phyloP scores from a whole-genome alignment of 306 rosid genomes.

The Vachellia collinsii region DNA sequence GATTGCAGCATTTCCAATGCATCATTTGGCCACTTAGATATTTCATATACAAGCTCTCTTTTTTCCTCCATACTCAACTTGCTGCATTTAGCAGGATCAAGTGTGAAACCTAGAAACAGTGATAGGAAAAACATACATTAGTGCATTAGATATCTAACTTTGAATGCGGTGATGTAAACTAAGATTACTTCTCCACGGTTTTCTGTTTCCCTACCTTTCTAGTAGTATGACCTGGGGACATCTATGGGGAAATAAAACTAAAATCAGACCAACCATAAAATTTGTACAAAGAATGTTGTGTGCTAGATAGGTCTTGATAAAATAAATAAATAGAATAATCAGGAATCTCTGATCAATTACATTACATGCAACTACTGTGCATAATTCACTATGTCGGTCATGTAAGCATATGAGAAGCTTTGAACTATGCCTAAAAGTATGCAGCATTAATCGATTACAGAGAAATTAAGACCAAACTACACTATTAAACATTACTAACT shows the following conservation, averaged over 20 bases:
- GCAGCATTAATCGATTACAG: conserved; percentile 27
- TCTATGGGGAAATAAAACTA: neutral
- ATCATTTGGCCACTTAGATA: conserved; percentile 76
- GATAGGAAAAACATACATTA: conserved; percentile 33
- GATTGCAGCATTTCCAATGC: conserved; percentile 87
- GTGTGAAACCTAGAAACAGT: conserved; percentile 53
- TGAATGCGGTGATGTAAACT: conserved; percentile 7
- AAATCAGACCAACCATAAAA: neutral
- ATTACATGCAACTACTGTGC: conserved; percentile 28
- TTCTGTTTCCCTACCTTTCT: neutral
- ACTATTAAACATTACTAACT: conserved; percentile 5
- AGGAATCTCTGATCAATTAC: conserved; percentile 17
- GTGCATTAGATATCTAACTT: conserved; percentile 28
- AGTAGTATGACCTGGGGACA: neutral
- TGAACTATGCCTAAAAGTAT: conserved; percentile 12
- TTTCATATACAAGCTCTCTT: conserved; percentile 85
- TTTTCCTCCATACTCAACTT: conserved; percentile 85
- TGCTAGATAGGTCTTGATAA: conserved; percentile 24
- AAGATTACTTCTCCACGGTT: conserved; percentile 29
- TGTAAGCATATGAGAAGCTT: conserved; percentile 1
- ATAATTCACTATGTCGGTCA: neutral
- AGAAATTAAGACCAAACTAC: conserved; percentile 20
- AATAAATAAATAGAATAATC: conserved; percentile 13
- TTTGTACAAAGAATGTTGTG: conserved; percentile 12
- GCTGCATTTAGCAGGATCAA: conserved; percentile 62